phyloP scores from a whole-genome alignment of 192 early-diverging fungal genomes.

The Helicostylum pulchrum region DNA sequence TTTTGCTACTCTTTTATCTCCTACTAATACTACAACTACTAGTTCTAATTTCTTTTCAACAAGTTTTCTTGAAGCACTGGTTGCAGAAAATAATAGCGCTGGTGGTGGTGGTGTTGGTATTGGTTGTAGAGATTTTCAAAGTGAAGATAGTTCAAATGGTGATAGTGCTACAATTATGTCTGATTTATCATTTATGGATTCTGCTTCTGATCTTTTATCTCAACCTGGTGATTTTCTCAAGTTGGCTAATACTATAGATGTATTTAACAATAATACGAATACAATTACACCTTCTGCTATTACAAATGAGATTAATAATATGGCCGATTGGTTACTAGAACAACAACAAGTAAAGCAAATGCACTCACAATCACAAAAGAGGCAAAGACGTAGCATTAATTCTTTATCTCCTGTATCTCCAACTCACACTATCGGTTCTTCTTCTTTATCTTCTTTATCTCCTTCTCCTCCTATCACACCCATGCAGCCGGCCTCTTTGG shows the following conservation, averaged over 20 bases:
- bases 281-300: conserved; percentile 3
- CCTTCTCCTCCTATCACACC: conserved; percentile 31
- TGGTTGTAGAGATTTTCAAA: background rate
- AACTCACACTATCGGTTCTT: conserved; percentile 5
- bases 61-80: conserved; percentile 15
- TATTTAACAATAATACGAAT: background rate
- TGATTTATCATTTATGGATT: conserved; percentile 11
- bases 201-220: background rate
- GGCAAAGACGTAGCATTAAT: conserved; percentile 1
- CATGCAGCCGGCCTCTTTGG: conserved; percentile 16
- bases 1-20: background rate
- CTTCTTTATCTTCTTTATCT: conserved; percentile 18
- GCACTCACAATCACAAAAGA: conserved; percentile 4
- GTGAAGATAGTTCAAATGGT: background rate
- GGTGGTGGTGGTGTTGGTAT: no score
- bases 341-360: background rate
- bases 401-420: conserved; percentile 11
- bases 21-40: background rate
- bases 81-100: conserved; percentile 15
- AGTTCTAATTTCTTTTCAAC: conserved; percentile 5
- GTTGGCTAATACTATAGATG: background rate
- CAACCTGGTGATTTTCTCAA: background rate
- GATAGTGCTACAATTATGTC: background rate
- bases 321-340: conserved; percentile 15
- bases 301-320: conserved; percentile 9